phyloP scores from a whole-genome alignment of 345 rosid species.

The Populus ilicifolia region DNA sequence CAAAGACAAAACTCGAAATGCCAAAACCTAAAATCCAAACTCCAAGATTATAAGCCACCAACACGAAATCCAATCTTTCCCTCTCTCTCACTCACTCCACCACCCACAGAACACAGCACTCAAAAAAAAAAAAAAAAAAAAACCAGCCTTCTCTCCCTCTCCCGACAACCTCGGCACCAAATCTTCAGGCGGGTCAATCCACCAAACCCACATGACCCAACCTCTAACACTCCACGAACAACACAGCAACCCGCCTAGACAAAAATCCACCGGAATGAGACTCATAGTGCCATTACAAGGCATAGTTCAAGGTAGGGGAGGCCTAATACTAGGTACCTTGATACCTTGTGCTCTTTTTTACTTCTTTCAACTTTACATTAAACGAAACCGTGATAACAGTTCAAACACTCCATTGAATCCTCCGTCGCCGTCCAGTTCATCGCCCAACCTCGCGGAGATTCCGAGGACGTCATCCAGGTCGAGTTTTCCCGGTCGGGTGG shows the following conservation, averaged over 20 bases:
- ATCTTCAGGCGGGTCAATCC: slow-evolving; percentile 7
- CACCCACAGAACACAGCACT: not conserved
- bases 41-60: not conserved
- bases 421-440: slow-evolving; percentile 42
- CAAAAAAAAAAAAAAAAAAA: not conserved
- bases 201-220: slow-evolving; percentile 26
- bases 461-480: slow-evolving; percentile 57
- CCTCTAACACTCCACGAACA: slow-evolving; percentile 6
- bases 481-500: slow-evolving; percentile 39
- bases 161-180: not conserved
- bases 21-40: not conserved
- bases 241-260: slow-evolving; percentile 7
- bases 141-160: not conserved
- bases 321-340: slow-evolving; percentile 69
- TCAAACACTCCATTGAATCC: slow-evolving; percentile 27
- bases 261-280: slow-evolving; percentile 51
- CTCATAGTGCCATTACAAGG: slow-evolving; percentile 81
- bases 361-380: slow-evolving; percentile 65
- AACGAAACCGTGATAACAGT: slow-evolving; percentile 50
- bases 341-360: slow-evolving; percentile 87
- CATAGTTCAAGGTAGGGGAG: slow-evolving; percentile 76
- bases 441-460: slow-evolving; percentile 42
- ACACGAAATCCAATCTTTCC: slow-evolving; percentile 2
- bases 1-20: no score
- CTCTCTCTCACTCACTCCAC: not conserved